Base-by-base conservation (phyloP, 2,329 filamentous ascomycete species). In the Penicillium capsulatum region DNA sequence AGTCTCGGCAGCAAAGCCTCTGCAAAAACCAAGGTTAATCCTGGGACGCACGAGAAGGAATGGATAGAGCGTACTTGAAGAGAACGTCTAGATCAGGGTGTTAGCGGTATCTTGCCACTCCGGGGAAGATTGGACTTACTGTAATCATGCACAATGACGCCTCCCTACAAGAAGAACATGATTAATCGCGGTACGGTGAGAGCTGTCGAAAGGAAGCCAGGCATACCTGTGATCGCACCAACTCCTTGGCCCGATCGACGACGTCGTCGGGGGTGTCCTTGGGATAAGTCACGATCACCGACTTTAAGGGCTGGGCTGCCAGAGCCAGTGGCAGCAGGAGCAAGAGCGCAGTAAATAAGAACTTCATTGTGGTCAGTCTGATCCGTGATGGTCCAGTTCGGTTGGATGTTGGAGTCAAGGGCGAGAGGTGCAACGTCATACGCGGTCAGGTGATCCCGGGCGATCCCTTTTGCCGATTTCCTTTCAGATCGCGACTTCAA, bases 141-240 rank as follows among this genome's bases (percentile, higher is more conserved):
- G 65, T 87, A 92, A 57, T 83, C 77, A 68, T 94, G 87, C 15
- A 84, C 92, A 54, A 95, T 87, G 34, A 77, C 67, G 27, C 86
- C 87, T 34, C 86, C 74, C 72, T 77, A 52, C 2, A 36, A 27
- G 11, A 20, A 28, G n/a, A n/a, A n/a, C n/a, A n/a, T n/a, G n/a
- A n/a, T n/a, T n/a, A n/a, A n/a, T n/a, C n/a, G n/a, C n/a, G n/a
- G n/a, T n/a, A n/a, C n/a, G n/a, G n/a, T n/a, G n/a, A n/a, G n/a
- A n/a, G n/a, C 19, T 22, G 19, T 9, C 5, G 19, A 22, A 9
- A 22, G 19, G 19, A 22, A 22, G 19, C 19, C 5, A 22, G 34
- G 50, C 72, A 48, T 64, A 75, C 86, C 27, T 81, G 81, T 31
- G 81, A 72, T 36, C 73, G 66, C 54, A 95, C 81, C 2, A 79